Evolutionary conservation across 1,284 basidiomycete genomes (phyloP), one percentile per base, ranked within the genome.

Genomic region (Irpex sp.): DNA sequence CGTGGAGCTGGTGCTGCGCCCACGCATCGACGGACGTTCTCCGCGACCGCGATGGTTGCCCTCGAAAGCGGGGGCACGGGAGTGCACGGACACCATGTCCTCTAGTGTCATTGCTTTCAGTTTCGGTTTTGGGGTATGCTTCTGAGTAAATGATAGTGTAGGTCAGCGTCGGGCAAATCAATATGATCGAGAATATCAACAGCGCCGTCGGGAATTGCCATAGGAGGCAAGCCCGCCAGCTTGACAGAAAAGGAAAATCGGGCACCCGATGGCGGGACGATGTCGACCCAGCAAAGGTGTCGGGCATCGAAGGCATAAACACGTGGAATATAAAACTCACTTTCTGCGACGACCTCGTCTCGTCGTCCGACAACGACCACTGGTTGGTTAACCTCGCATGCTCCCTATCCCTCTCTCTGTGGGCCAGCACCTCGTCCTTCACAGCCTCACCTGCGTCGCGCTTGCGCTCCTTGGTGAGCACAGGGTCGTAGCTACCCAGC

Each of bases 391-490:
- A 58, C 9, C 65, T 58, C 21, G 69, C 70, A 48, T 69, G 66
- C 62, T 71, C 67, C 5, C 66, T 59, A 58, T 72, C 72, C 62
- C 68, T 68, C 62, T 72, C 70, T 4, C 68, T 68, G 58, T 67
- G 71, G 34, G 67, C 71, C 26, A 69, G 64, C 37, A 69, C 67
- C 15, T 38, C 21, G 40, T 58, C 61, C 62, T 65, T 64, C 2
- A 58, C 62, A 38, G 52, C 49, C 54, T 61, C 49, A 4, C 56
- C 65, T n/a, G 56, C 65, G n/a, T 61, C 60, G 31, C 65, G 59
- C 40, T 49, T 51, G 34, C 64, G 44, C 52, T 66, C 62, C 56
- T 44, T 52, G 21, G 60, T 38, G 2, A 59, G 34, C 9, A 52
- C 51, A 0, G 59, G 26, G n/a, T 65, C 64, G n/a, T 26, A 59